A percentile compares a stretch with the other conserved stretches of the same genome.
These are phyloP conservation scores for Ceratocystis albifundus DNA, from an alignment of 2,329 filamentous ascomycete genomes.

Conservation along the genomic window DNA sequence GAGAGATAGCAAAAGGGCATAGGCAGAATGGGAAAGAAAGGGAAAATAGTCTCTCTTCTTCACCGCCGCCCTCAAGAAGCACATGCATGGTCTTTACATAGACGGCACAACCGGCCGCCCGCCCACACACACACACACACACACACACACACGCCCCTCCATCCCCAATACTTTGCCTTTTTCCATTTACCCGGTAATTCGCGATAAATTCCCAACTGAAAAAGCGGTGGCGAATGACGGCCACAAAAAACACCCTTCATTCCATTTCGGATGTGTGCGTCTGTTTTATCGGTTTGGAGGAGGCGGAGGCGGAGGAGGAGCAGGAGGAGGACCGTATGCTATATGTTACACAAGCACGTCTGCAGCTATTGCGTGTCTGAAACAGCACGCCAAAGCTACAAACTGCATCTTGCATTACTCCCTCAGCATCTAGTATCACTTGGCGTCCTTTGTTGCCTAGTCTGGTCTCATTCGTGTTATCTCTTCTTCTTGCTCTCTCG, in stretches of 20 bases:
- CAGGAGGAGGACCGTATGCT: background rate
- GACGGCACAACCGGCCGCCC: background rate
- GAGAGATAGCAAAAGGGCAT: background rate
- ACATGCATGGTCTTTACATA: no score
- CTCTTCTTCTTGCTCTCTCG: background rate
- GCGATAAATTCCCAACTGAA: background rate
- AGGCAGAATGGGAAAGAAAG: no score
- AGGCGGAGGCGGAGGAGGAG: no score
- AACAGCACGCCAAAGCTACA: background rate
- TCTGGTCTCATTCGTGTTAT: no score
- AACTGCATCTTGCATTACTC: background rate
- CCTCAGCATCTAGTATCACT: background rate
- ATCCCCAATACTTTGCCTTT: background rate
- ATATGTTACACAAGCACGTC: background rate
- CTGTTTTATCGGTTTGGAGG: background rate
- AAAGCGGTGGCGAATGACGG: background rate
- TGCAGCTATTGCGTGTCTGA: background rate
- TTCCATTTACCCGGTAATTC: background rate
- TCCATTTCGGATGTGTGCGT: conserved; percentile 10
- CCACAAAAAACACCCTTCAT: background rate
- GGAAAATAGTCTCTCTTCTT: no score
- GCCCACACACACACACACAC: no score
- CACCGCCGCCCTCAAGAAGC: no score
- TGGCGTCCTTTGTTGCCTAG: background rate
- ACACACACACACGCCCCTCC: no score